Base-by-base conservation (phyloP, 352 stramenopile genomes). In the Globisporangium iwayamae region DNA sequence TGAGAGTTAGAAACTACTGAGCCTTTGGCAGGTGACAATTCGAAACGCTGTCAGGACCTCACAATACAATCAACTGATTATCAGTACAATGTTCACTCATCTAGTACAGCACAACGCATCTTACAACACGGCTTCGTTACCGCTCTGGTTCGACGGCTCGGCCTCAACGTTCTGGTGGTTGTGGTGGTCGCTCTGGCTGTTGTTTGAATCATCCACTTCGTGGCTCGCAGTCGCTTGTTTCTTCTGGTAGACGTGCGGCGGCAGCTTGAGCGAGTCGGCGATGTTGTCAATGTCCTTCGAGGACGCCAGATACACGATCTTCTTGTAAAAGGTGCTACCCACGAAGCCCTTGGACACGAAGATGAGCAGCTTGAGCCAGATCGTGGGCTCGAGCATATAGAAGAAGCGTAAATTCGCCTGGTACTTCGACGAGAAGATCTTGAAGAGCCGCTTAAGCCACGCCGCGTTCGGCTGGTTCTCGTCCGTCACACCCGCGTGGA, bases 321-420 rank as follows among this genome's bases (percentile, higher is more conserved):
- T 92, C 50, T 75, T 72, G 71, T 90, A 92, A 54, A 96, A 93
- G 16, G 70, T 69, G 52, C 68, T 67, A 32, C 68, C 74, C 16
- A 89, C 73, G 43, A 91, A 89, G 22, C 85, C 78, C 50, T 86
- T 87, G 45, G 79, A 76, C 47, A 91, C 66, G 2, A 91, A 77
- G 45, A 96, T 47, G 20, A 90, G 69, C 54, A 94, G 63, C 63
- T 92, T 93, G 51, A 94, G 70, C 63, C 81, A 87, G 58, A 93
- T 67, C 2, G 73, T 89, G 16, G 87, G 80, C 62, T 90, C 74
- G 13, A 94, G 72, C 48, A 96, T 71, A 71, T 94, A 96, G 48
- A 93, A 89, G 58, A 83, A 86, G n/a, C 74, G 72, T 48, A 96
- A 62, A 16, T 89, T 89, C 30, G 68, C 60, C n/a, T 83, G 65